Percentiles rank a stretch among this genome's conserved stretches.
Conservation (phyloP, 164 flowering plant genomes). For the Pachysandra terminalis region DNA sequence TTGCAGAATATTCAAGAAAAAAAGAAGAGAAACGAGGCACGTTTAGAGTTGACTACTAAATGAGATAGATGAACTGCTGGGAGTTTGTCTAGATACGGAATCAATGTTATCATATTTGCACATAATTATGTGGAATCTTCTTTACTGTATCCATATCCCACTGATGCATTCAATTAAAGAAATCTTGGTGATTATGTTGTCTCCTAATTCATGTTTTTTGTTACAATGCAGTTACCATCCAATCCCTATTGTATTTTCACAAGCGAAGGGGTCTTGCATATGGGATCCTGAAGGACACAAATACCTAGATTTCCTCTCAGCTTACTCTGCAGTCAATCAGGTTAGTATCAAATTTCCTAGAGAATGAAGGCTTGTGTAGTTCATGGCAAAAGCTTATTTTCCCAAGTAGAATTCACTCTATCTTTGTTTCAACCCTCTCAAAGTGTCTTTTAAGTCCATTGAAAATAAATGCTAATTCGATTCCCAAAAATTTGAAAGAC, state of each 20-base stretch:
- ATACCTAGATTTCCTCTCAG: constrained; percentile 88
- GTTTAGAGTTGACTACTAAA: too few species aligned
- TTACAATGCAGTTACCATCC: constrained; percentile 82
- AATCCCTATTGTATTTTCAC: constrained; percentile 84
- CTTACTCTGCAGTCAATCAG: constrained; percentile 99
- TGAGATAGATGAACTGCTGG: too few species aligned
- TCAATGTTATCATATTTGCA: too few species aligned
- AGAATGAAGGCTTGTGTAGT: not conserved
- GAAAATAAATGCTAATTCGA: not conserved
- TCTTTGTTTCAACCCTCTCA: too few species aligned
- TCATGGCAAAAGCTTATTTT: not conserved
- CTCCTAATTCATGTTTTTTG: constrained; percentile 6
- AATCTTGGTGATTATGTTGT: not conserved
- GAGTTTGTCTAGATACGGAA: too few species aligned
- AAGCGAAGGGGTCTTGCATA: constrained; percentile 82
- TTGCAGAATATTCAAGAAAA: too few species aligned
- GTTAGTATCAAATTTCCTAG: constrained; percentile 22
- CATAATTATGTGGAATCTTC: too few species aligned
- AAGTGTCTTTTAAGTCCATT: too few species aligned
- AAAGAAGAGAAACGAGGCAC: too few species aligned
- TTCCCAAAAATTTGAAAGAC: not conserved
- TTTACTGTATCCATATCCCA: not conserved
- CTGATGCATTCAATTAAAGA: not conserved
- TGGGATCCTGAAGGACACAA: constrained; percentile 98
- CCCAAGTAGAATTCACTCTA: not conserved